Conservation (phyloP, 495 filamentous ascomycete genomes). For the Trichoderma reesei region DNA sequence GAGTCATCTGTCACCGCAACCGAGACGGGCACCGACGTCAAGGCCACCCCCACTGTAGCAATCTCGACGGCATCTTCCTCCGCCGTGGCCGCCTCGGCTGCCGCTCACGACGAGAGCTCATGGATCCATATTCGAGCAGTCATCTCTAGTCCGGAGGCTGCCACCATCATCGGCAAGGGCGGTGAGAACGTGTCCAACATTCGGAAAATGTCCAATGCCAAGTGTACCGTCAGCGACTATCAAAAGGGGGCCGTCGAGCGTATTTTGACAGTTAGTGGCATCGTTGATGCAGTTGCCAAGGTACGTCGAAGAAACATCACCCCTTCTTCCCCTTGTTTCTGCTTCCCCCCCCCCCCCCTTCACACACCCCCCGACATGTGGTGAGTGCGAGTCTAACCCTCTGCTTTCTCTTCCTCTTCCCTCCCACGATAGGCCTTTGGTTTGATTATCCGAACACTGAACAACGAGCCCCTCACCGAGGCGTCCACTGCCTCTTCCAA, state of each 20-base stretch:
- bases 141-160: conserved; percentile 93
- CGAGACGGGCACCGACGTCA: conserved; percentile 52
- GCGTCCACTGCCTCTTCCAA: conserved; percentile 87
- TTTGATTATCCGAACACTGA: conserved; percentile 92
- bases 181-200: conserved; percentile 90
- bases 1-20: conserved; percentile 59
- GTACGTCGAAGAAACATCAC: conserved; percentile 37
- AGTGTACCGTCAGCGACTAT: conserved; percentile 98
- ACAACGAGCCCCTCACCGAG: conserved; percentile 83
- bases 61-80: conserved; percentile 16
- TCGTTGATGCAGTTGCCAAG: conserved; percentile 94
- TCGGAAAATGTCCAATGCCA: conserved; percentile 79
- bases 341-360: neutral
- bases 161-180: conserved; percentile 84
- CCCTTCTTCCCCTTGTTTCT: neutral
- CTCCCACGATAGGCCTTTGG: conserved; percentile 72
- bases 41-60: conserved; percentile 40
- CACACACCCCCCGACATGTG: conserved; percentile 15
- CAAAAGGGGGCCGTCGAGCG: conserved; percentile 92
- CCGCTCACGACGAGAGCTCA: conserved; percentile 67
- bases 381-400: conserved; percentile 11
- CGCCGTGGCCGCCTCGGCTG: conserved; percentile 29
- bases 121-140: conserved; percentile 97
- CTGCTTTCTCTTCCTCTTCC: neutral
- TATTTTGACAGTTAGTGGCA: conserved; percentile 91